Base-by-base conservation (phyloP, 2,329 filamentous ascomycete species). In the Curvularia hawaiiensis region DNA sequence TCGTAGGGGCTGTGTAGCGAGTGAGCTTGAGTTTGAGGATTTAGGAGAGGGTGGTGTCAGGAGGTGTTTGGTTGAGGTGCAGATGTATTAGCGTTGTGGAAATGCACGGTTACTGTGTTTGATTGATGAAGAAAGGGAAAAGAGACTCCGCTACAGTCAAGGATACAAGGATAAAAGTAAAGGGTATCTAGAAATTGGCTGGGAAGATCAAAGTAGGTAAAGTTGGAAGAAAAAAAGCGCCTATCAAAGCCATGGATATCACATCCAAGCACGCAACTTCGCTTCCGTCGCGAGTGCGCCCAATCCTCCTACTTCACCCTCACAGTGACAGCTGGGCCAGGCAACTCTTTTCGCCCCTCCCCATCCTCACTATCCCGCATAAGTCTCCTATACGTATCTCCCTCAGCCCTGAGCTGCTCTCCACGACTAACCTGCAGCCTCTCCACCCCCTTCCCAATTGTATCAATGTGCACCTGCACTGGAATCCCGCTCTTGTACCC, bases 401-500 rank as follows among this genome's bases (percentile, higher is more conserved):
- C 81, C 78, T 90, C 87, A 16, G 85, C 75, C 30, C 79, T 82
- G 52, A 84, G 79, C 18, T 86, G 84, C 59, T 85, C 83, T 41
- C 83, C 81, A 58, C 90, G 81, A 46, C 88, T 86, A 22, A 79
- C 76, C 71, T 91, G 87, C 59, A 95, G 77, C 61, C 91, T 81
- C 74, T 92, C 88, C 1, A 93, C 85, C 0, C 89, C 89, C 48
- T 85, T 79, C 56, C 89, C 82, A 60, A 95, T 92, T 54, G 86
- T 88, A 64, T 91, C 87, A 40, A 95, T 87, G 70, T 95, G 90
- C 41, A 91, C 87, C 50, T 84, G 83, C 4, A 95, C 78, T 3
- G 90, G 89, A 10, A 91, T 80, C 28, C 80, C 78, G 3, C 77
- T 74, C 8, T 78, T 78, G 26, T 80, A 82, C 1, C 82, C 82